Conservation (phyloP, 805 yeast species). For the Kazachstania psychrophila region DNA sequence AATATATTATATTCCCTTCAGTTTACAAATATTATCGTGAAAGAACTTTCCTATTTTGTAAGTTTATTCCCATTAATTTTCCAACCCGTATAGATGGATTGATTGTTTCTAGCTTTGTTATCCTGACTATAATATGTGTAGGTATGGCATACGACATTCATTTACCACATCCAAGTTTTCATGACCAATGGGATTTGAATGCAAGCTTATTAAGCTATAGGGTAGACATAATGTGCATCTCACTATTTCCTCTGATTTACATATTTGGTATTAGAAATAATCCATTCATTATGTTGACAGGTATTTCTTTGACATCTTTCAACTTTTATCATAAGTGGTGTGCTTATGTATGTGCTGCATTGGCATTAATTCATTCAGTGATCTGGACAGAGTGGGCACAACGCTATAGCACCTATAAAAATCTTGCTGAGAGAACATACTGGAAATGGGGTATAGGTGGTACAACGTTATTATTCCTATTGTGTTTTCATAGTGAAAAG, state of each 20-base stretch:
- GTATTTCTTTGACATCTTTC: constrained; percentile 53
- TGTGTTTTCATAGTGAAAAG: constrained; percentile 42
- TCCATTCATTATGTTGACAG: constrained; percentile 51
- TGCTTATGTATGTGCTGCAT: constrained; percentile 42
- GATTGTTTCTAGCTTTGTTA: constrained; percentile 27
- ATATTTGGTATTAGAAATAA: constrained; percentile 70
- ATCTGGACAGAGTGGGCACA: constrained; percentile 44
- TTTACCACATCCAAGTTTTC: constrained; percentile 33
- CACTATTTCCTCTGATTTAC: constrained; percentile 47
- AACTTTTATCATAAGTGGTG: constrained; percentile 58
- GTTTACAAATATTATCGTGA: constrained; percentile 15
- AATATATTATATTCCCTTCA: constrained; percentile 24
- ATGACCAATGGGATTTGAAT: constrained; percentile 27
- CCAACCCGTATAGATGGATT: constrained; percentile 27
- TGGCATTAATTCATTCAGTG: constrained; percentile 47
- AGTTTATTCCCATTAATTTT: constrained; percentile 24
- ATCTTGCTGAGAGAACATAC: constrained; percentile 35
- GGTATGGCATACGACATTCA: constrained; percentile 31
- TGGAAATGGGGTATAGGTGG: constrained; percentile 42
- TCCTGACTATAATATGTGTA: constrained; percentile 27
- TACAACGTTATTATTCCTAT: constrained; percentile 34
- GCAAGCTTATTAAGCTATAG: constrained; percentile 43
- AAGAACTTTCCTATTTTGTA: constrained; percentile 15
- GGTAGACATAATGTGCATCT: constrained; percentile 41
- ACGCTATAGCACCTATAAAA: constrained; percentile 30